Evolutionary conservation across 2,329 filamentous ascomycete species (phyloP).

Genomic region (Hypoxylon sp.): DNA sequence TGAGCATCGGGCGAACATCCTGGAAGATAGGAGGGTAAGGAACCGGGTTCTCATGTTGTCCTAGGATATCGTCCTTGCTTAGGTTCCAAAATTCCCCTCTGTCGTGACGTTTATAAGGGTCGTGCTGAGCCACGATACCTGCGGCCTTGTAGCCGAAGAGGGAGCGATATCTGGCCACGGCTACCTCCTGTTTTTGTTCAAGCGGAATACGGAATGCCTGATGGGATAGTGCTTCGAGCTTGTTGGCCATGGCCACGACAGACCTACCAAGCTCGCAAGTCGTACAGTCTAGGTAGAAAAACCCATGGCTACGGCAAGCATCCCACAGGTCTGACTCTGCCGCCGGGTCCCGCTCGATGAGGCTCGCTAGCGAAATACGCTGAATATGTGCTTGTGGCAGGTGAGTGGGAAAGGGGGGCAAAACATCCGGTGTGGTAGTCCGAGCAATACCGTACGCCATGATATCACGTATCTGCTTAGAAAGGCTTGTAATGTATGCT

Average conservation of each 20-base stretch:
- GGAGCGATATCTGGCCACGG: background rate
- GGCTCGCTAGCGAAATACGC: background rate
- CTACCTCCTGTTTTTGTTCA: background rate
- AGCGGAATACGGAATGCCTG: background rate
- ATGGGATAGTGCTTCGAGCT: background rate
- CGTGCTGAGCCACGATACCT: constrained; percentile 1
- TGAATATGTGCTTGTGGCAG: background rate
- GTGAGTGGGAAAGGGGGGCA: background rate
- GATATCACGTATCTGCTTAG: background rate
- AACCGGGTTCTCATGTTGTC: background rate
- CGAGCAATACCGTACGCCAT: constrained; percentile 1
- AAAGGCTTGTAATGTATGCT: background rate
- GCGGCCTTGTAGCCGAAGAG: background rate
- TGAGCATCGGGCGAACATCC: background rate
- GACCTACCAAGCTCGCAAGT: background rate
- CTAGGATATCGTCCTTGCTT: background rate
- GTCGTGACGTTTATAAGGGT: background rate
- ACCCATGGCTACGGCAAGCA: constrained; percentile 2
- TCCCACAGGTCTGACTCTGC: background rate
- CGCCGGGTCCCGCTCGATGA: background rate
- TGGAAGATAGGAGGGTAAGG: constrained; percentile 1
- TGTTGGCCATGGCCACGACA: background rate
- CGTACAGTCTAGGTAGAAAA: background rate
- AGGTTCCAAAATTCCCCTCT: background rate
- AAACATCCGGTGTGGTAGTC: background rate